Percentiles rank a stretch among this genome's conserved stretches.
These are phyloP conservation scores for Kalaharituber pfeilii DNA, from an alignment of 2,329 filamentous ascomycete species.

Conservation along the genomic window DNA sequence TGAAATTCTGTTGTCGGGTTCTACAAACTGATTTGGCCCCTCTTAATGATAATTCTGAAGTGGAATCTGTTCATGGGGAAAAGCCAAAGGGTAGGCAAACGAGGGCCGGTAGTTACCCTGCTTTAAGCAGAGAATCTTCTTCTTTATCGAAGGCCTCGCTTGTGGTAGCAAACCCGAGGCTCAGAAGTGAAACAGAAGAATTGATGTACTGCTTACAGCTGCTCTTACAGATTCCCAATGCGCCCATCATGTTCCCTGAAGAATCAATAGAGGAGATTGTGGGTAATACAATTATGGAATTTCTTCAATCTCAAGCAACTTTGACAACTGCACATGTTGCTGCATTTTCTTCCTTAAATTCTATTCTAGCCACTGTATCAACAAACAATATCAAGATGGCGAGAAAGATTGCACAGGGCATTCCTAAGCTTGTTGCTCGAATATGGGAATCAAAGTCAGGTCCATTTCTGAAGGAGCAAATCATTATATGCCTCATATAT, in stretches of 20 bases:
- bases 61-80: constrained; percentile 4
- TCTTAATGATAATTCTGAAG: constrained; percentile 26
- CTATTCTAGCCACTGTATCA: constrained; percentile 45
- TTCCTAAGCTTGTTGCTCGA: constrained; percentile 53
- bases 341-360: constrained; percentile 60
- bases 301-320: constrained; percentile 43
- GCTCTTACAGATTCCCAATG: constrained; percentile 48
- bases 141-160: constrained; percentile 21
- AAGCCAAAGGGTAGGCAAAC: constrained; percentile 7
- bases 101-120: constrained; percentile 6
- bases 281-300: constrained; percentile 38
- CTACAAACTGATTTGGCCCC: constrained; percentile 37
- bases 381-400: constrained; percentile 51
- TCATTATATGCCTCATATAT: constrained; percentile 47
- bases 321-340: constrained; percentile 49
- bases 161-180: constrained; percentile 23
- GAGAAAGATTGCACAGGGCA: constrained; percentile 39
- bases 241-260: constrained; percentile 37
- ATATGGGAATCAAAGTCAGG: constrained; percentile 61
- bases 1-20: constrained; percentile 53
- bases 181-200: constrained; percentile 33
- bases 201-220: constrained; percentile 48
- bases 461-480: constrained; percentile 34
- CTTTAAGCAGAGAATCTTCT: constrained; percentile 24
- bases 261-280: constrained; percentile 38